phyloP scores from a whole-genome alignment of 148 eudicot genomes.

The Fagopyrum tataricum region DNA sequence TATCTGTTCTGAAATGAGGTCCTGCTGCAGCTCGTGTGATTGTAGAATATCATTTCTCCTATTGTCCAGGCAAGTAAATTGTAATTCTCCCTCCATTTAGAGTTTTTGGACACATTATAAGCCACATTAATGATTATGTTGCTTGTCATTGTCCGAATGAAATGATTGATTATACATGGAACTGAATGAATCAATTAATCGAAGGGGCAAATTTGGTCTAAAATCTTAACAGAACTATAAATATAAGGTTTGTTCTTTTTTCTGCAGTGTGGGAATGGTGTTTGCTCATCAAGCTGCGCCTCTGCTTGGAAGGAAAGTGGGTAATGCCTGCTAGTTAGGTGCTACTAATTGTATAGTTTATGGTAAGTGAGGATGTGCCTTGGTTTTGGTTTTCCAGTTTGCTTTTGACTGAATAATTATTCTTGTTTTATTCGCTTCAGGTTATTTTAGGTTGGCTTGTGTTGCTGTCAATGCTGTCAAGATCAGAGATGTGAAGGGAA shows the following conservation, averaged over 20 bases:
- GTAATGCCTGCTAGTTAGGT: too few species aligned
- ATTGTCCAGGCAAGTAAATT: neutral
- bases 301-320: neutral
- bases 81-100: neutral
- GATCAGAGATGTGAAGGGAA: conserved; percentile 1
- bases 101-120: neutral
- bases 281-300: neutral
- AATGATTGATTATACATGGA: neutral
- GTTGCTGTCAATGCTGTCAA: neutral
- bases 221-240: neutral
- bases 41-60: neutral
- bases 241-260: neutral
- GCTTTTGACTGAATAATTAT: too few species aligned
- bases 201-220: too few species aligned
- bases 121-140: neutral
- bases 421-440: too few species aligned
- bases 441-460: neutral
- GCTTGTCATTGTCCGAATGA: neutral
- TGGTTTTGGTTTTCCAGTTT: too few species aligned
- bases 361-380: neutral
- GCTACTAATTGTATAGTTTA: too few species aligned
- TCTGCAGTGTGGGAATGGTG: neutral
- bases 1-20: neutral
- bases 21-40: neutral
- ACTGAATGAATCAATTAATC: too few species aligned